Conservation (phyloP, 176 grass and related monocot genomes). For the Luzula sylvatica region DNA sequence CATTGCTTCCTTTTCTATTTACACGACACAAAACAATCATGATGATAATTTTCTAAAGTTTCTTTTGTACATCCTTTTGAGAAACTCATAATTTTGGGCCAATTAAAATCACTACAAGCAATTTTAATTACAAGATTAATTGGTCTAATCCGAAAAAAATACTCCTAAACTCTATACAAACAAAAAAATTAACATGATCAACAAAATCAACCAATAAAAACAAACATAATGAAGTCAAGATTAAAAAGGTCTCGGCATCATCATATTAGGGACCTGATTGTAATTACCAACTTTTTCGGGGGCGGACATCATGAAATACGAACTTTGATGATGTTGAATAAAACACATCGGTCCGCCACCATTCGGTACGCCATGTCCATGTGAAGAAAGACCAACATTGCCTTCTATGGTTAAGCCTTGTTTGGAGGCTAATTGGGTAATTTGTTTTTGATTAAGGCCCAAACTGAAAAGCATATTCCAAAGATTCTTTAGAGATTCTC, state of each 20-base stretch:
- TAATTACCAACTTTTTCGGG: background rate
- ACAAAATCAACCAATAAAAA: too few species aligned
- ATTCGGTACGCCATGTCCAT: constrained; percentile 34
- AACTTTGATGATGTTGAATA: constrained; percentile 73
- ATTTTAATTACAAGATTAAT: background rate
- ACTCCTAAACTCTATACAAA: constrained; percentile 21
- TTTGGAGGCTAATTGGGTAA: constrained; percentile 66
- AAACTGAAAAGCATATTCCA: constrained; percentile 87
- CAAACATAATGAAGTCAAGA: background rate
- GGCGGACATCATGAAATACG: constrained; percentile 34
- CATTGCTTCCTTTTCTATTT: constrained; percentile 1
- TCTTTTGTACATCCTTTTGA: too few species aligned
- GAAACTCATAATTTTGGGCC: too few species aligned
- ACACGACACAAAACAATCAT: background rate
- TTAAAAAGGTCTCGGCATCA: constrained; percentile 23
- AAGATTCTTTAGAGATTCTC: constrained; percentile 63
- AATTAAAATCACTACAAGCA: too few species aligned
- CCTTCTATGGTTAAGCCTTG: constrained; percentile 85
- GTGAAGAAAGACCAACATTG: constrained; percentile 32
- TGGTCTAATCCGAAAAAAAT: background rate
- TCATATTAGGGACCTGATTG: constrained; percentile 8
- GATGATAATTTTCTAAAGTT: too few species aligned
- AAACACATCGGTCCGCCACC: constrained; percentile 25
- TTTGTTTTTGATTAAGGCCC: constrained; percentile 87
- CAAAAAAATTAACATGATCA: background rate